phyloP scores from a whole-genome alignment of 2,329 filamentous ascomycete species.

The Daldinia eschscholtzii region DNA sequence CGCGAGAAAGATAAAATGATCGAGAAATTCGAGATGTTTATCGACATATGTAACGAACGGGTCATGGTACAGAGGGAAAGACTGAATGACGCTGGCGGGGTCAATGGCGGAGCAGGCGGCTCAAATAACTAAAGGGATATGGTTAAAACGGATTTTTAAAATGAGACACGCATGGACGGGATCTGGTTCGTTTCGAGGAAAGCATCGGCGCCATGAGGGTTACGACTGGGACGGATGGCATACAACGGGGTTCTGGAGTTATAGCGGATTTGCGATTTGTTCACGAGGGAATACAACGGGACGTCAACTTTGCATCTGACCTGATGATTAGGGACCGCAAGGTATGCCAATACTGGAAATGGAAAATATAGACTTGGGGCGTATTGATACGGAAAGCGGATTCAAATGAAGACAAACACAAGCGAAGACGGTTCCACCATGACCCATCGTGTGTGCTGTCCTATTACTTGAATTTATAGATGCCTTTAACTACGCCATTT shows the following conservation, averaged over 20 bases:
- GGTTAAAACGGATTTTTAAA: constrained; percentile 38
- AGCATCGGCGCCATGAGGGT: constrained; percentile 50
- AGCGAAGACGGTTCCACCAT: constrained; percentile 1
- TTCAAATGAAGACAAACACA: constrained; percentile 23
- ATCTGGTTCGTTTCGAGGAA: constrained; percentile 39
- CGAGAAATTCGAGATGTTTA: constrained; percentile 75
- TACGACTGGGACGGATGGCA: constrained; percentile 44
- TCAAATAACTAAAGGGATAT: constrained; percentile 44
- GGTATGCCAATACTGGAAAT: constrained; percentile 28
- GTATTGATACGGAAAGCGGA: constrained; percentile 8
- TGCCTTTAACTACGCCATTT: neutral
- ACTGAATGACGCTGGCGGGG: constrained; percentile 56
- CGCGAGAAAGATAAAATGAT: constrained; percentile 74
- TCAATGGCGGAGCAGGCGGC: constrained; percentile 44
- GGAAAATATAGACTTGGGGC: constrained; percentile 39
- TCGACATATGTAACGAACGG: constrained; percentile 76
- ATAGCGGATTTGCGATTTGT: constrained; percentile 40
- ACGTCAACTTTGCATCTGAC: constrained; percentile 37
- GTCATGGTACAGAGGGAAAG: constrained; percentile 73
- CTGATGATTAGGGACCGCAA: constrained; percentile 29
- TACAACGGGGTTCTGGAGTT: constrained; percentile 48
- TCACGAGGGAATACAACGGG: constrained; percentile 27
- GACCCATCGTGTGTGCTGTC: constrained; percentile 3
- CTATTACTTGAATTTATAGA: constrained; percentile 11
- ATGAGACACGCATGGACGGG: constrained; percentile 36